Evolutionary conservation across 768 basidiomycete species (phyloP), one percentile per base, ranked within the genome.

Genomic region (Boletus pseudo-olivaceus): DNA sequence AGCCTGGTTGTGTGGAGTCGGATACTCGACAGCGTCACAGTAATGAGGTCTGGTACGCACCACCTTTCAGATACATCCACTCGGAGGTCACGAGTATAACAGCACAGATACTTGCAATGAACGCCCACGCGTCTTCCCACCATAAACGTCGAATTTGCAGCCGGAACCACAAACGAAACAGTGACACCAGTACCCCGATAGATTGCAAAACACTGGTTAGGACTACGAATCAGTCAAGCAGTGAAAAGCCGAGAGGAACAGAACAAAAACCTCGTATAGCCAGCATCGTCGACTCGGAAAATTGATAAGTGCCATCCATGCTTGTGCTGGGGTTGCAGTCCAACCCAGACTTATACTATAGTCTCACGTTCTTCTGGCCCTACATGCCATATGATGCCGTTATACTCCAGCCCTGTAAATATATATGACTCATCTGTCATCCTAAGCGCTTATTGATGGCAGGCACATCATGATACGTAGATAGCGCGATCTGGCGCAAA

Each of bases 41-140:
- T 10, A 20, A 51, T 9, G 34, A 49, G 10, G 33, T 29, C 9
- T 7, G 29, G n/a, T 46, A 60, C 58, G 30, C n/a, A 63, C 63
- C 55, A 17, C 61, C 62, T 32, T 61, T 17, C 23, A 62, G 35
- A 39, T 55, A 52, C 34, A 56, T 29, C 58, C 64, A 65, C 20
- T 52, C 54, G 1, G 49, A 29, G 19, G 17, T 33, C 39, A 67
- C 14, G 20, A 51, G 43, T n/a, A 41, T 7, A 30, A 45, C 45
- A 26, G 46, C 55, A 47, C 43, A 52, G 7, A 54, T 8, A 26
- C 45, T 49, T 30, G 55, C 62, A 37, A 62, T 20, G 6, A 45
- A 27, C 7, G 61, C 56, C 49, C 52, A 65, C 1, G 50, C 49
- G n/a, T 68, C 66, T 26, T 66, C 66, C 60, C 63, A 67, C 57